These are phyloP conservation scores for Cudoniella acicularis DNA, from an alignment of 495 filamentous ascomycete species.

Conservation along the genomic window DNA sequence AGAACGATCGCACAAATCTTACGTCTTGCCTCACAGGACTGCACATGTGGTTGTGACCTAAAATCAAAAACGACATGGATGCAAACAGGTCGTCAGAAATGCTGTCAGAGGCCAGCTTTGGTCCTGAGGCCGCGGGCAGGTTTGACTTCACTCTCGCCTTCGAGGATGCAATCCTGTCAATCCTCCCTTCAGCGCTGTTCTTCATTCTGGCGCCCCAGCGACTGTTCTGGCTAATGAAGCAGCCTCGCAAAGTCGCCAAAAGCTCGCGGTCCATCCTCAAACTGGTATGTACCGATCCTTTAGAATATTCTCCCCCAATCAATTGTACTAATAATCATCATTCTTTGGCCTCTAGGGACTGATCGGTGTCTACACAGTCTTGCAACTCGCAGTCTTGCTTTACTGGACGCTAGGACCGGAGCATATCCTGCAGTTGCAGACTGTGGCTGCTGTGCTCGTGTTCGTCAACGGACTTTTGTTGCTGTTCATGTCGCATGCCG, in stretches of 20 bases:
- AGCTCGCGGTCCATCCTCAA: slow-evolving; percentile 28
- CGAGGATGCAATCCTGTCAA: slow-evolving; percentile 46
- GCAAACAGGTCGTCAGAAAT: not conserved
- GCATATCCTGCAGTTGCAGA: slow-evolving; percentile 38
- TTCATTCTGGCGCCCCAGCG: slow-evolving; percentile 42
- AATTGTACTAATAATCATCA: not conserved
- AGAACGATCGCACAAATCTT: no score
- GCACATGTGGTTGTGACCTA: not conserved
- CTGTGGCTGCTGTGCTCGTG: slow-evolving; percentile 43
- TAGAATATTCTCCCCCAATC: not conserved
- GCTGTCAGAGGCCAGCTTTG: not conserved
- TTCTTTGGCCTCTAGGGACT: not conserved
- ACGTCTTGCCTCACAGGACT: not conserved
- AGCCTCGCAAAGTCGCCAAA: slow-evolving; percentile 35
- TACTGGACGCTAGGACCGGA: slow-evolving; percentile 41
- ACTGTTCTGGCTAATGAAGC: slow-evolving; percentile 39
- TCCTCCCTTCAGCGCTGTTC: slow-evolving; percentile 38
- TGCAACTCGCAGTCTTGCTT: slow-evolving; percentile 43
- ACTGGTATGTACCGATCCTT: slow-evolving; percentile 30
- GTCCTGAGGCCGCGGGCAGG: not conserved
- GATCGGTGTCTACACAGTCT: not conserved
- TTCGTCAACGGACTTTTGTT: slow-evolving; percentile 34
- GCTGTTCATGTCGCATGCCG: slow-evolving; percentile 35
- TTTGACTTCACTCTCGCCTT: slow-evolving; percentile 59
- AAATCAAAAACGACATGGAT: not conserved